Evolutionary conservation across 768 basidiomycete species (phyloP), one percentile per base, ranked within the genome.

Genomic region (Boletus sp.): DNA sequence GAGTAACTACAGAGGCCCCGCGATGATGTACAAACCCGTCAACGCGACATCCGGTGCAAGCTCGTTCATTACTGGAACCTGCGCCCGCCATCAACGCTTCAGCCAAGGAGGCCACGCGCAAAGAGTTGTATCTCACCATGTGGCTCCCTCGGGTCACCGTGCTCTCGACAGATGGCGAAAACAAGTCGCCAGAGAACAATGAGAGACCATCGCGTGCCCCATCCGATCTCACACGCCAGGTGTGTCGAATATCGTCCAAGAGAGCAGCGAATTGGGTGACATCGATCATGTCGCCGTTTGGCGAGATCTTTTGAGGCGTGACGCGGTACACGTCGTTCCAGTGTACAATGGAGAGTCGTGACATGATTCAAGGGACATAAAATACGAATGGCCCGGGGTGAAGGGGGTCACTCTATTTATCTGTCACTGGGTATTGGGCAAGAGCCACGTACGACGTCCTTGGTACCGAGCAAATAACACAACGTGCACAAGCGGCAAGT

Each of bases 261-360:
- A 89, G 76, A 10, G 84, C 81, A n/a, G 83, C 83, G 71, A 94
- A 95, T 69, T 94, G 92, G 11, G 89, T 86, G 28, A 92, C 91
- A 69, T 91, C 88, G 64, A 95, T 89, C n/a, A 86, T 89, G 46
- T 83, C 83, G 2, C 71, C 63, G 14, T 81, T 77, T 10, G 68
- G 73, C 0, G 75, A 74, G 29, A 87, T 64, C 67, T 89, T 91
- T 70, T 94, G 92, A 10, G 86, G 84, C 5, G 80, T 77, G 35
- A 93, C 88, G 24, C 91, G 84, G 72, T 95, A 96, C 24, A 86
- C 89, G 67, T 92, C 90, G 73, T 91, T 91, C 77, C 85, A 92
- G 61, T 91, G 90, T 4, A 86, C 57, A 52, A 91, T 79, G 18
- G 74, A 70, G 29, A 81, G 58, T 15, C 60, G 66, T 12, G 70